These are phyloP conservation scores for Phaeoacremonium minimum DNA, from an alignment of 2,329 filamentous ascomycete species.

Conservation along the genomic window DNA sequence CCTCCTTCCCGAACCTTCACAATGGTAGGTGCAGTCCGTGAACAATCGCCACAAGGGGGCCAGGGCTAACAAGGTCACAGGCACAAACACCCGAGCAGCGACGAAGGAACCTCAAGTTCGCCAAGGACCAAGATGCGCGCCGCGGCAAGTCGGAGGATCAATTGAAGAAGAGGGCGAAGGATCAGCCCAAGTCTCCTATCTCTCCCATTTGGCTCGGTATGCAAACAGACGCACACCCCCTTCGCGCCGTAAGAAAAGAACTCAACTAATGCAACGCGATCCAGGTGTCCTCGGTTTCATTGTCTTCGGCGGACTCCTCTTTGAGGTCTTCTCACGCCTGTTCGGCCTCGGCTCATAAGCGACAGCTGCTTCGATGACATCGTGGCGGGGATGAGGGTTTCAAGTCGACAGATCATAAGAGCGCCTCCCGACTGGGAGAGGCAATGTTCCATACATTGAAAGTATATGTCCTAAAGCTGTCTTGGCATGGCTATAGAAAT, in stretches of 20 bases:
- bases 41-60: no score
- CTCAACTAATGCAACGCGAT: neutral
- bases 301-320: conserved; percentile 56
- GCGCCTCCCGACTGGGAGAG: no score
- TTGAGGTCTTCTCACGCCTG: conserved; percentile 53
- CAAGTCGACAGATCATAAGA: no score
- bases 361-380: conserved; percentile 18
- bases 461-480: neutral
- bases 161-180: conserved; percentile 57
- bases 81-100: conserved; percentile 83
- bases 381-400: conserved; percentile 2
- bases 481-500: no score
- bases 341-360: conserved; percentile 27
- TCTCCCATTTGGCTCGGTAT: conserved; percentile 61
- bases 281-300: conserved; percentile 55
- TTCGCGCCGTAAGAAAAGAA: no score
- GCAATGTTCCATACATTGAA: neutral
- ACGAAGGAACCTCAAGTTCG: conserved; percentile 75
- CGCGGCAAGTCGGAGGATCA: conserved; percentile 69
- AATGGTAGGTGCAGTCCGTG: conserved; percentile 11
- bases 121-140: conserved; percentile 65
- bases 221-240: conserved; percentile 18
- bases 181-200: conserved; percentile 54
- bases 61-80: no score
- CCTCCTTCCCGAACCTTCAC: conserved; percentile 1